Evolutionary conservation across 2,329 filamentous ascomycete genomes (phyloP).

Genomic region (Pseudocercospora macadamiae): DNA sequence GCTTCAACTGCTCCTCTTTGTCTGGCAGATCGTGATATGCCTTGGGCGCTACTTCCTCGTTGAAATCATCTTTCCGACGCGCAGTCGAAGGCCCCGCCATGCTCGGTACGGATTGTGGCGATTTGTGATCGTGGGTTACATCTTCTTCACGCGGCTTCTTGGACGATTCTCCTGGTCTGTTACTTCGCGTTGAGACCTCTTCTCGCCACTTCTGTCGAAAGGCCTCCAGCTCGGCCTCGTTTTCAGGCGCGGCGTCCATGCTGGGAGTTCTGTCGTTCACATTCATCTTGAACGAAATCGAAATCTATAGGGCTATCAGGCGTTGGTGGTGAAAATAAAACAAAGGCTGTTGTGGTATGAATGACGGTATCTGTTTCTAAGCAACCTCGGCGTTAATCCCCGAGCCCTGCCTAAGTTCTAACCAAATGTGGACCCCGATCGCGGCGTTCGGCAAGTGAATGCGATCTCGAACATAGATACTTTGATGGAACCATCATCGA

Average conservation of each 20-base stretch:
- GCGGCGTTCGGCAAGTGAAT: conserved; percentile 9
- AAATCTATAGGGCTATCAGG: too few species aligned
- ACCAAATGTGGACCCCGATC: neutral
- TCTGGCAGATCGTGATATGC: conserved; percentile 51
- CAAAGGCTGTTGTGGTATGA: neutral
- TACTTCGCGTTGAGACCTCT: conserved; percentile 66
- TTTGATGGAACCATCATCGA: conserved; percentile 11
- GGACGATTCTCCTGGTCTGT: conserved; percentile 26
- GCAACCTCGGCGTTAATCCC: neutral
- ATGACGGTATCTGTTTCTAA: neutral
- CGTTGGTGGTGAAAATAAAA: neutral
- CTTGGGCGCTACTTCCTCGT: conserved; percentile 46
- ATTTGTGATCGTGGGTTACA: neutral
- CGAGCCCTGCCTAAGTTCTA: neutral
- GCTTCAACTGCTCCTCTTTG: conserved; percentile 47
- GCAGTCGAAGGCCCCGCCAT: conserved; percentile 26
- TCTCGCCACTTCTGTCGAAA: conserved; percentile 86
- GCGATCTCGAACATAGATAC: conserved; percentile 1
- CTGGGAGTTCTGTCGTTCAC: conserved; percentile 7
- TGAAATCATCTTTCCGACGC: conserved; percentile 38
- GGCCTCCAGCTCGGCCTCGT: conserved; percentile 73
- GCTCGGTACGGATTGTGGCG: conserved; percentile 5
- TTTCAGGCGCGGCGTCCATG: conserved; percentile 28
- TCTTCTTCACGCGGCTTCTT: conserved; percentile 13
- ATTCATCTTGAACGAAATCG: conserved; percentile 15